Evolutionary conservation across 805 yeast species (phyloP), one percentile per base, ranked within the genome.

Genomic region (Teunomyces panamensis): DNA sequence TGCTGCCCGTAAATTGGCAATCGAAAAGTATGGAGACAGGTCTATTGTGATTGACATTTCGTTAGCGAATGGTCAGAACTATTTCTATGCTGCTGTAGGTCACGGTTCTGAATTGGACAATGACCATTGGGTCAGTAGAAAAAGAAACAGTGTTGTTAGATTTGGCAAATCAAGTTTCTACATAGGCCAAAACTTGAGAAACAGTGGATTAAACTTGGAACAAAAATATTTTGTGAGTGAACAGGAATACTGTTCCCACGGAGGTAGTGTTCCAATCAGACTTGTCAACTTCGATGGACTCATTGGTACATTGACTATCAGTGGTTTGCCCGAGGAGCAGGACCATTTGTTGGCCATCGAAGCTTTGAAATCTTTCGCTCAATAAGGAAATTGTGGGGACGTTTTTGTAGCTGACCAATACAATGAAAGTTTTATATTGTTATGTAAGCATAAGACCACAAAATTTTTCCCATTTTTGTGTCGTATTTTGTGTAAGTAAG

Each of bases 221-320:
- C 64, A 62, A 29, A 71, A 68, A 3, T 61, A 63, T 35, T 73
- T 68, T 46, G 62, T 78, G 14, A 70, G 73, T 27, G 63, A 73
- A 8, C 54, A 54, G 14, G 79, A 75, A 9, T 80, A 70, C 54
- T 81, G 82, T 8, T 61, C 69, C 28, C 82, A 78, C 53, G 86
- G 86, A 20, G 86, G 86, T 46, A 73, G 78, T 30, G 72, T 80
- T 43, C 84, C 84, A 9, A 62, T 80, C 29, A 69, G 68, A 49
- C 53, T 76, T 14, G 58, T 59, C 17, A 64, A 65, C 26, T 58
- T 64, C 37, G 73, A 64, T 43, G 56, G 59, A 11, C 65, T 75
- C 10, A 58, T 77, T 16, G 85, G 78, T 7, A 72, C 79, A 1
- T 62, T 81, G 39, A 78, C 84, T 3, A 67, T 80, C 37, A 78